Percentiles rank a stretch among this genome's conserved stretches.
These are phyloP conservation scores for Gossypium schwendimanii DNA, from an alignment of 441 rosid genomes.

Conservation along the genomic window DNA sequence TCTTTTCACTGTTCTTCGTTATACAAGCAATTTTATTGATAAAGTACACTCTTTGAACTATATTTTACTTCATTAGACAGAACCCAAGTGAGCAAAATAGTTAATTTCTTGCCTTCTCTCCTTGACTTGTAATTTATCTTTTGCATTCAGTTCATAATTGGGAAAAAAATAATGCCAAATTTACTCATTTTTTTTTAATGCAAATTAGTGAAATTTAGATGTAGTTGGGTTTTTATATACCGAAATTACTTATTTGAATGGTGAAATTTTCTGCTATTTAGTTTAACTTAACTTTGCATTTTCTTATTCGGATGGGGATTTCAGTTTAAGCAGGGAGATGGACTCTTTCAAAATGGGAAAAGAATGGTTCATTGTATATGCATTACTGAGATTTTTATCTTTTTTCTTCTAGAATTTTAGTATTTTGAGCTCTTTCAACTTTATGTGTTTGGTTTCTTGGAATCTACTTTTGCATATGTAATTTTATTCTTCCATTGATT, in stretches of 20 bases:
- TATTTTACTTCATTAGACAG: background rate
- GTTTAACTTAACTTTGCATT: background rate
- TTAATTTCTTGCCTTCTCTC: background rate
- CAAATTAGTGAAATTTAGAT: background rate
- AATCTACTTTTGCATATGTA: background rate
- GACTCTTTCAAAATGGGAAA: background rate
- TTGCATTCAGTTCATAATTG: background rate
- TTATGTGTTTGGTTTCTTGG: background rate
- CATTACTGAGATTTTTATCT: background rate
- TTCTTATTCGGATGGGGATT: background rate
- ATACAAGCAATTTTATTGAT: background rate
- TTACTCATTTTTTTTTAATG: background rate
- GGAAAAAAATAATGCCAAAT: background rate
- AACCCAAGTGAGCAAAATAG: background rate
- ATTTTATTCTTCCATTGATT: background rate
- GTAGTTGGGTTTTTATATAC: background rate
- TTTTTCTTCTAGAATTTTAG: background rate
- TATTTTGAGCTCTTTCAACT: background rate
- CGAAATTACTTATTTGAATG: background rate
- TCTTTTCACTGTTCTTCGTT: background rate
- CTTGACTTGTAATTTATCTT: background rate
- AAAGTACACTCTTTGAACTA: background rate
- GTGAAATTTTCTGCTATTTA: constrained; percentile 1
- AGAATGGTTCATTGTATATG: background rate
- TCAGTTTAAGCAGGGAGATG: background rate